Evolutionary conservation across 805 yeast species (phyloP).

Genomic region (Ogataea saltuana): DNA sequence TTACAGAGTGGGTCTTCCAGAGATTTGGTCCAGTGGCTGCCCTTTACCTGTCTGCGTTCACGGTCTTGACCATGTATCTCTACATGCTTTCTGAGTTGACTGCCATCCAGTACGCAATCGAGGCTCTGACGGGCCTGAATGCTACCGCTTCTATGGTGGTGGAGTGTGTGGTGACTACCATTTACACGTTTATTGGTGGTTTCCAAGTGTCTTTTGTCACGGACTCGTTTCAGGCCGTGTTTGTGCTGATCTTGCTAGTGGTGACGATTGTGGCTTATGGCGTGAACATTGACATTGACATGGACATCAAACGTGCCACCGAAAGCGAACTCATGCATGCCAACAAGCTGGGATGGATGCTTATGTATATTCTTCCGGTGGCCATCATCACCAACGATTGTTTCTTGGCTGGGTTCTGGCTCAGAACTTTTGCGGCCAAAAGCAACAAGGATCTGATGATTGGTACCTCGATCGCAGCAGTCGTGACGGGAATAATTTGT

Average conservation of each 20-base stretch:
- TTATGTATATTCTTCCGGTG: slow-evolving; percentile 76
- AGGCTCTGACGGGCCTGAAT: slow-evolving; percentile 72
- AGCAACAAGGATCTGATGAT: slow-evolving; percentile 72
- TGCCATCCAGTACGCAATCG: slow-evolving; percentile 75
- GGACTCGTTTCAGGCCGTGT: slow-evolving; percentile 79
- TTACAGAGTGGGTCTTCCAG: slow-evolving; percentile 92
- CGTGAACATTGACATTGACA: slow-evolving; percentile 58
- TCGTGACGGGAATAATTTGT: slow-evolving; percentile 61
- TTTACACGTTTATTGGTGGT: slow-evolving; percentile 87
- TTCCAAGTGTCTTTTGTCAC: slow-evolving; percentile 86
- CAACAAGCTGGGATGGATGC: slow-evolving; percentile 83
- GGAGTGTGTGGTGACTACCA: slow-evolving; percentile 82
- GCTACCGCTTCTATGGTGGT: slow-evolving; percentile 82
- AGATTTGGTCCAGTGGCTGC: slow-evolving; percentile 76
- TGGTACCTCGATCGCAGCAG: slow-evolving; percentile 74
- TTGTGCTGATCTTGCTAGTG: slow-evolving; percentile 65
- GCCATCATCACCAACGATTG: slow-evolving; percentile 90
- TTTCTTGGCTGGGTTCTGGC: slow-evolving; percentile 91
- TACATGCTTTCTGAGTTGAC: slow-evolving; percentile 87
- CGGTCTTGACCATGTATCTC: slow-evolving; percentile 79
- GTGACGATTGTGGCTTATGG: slow-evolving; percentile 82
- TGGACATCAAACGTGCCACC: slow-evolving; percentile 60
- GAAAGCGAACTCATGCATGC: slow-evolving; percentile 65
- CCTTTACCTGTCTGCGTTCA: slow-evolving; percentile 74
- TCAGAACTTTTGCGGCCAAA: slow-evolving; percentile 87